Base-by-base conservation (phyloP, 257 asterid genomes). In the Thymus mandschuricus region DNA sequence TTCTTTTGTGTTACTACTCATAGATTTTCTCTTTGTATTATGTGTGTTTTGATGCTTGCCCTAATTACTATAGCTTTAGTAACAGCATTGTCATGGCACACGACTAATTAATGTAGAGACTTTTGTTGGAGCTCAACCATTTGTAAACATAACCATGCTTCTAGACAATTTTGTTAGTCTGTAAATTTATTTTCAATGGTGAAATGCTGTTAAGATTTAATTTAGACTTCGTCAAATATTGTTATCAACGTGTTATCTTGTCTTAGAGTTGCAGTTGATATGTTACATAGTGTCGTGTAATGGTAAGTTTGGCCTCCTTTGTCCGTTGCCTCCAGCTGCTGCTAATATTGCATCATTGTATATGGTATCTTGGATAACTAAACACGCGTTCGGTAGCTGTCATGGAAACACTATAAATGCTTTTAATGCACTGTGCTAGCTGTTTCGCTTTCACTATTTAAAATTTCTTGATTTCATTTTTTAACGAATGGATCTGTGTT, bases 401-500 rank as follows among this genome's bases (percentile, higher is more conserved):
- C 11, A 10, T 30, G 59, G 64, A 35, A 70, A 64, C 69, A 28
- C 27, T 43, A 40, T 45, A 28, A 45, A 46, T 52, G 30, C 70
- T 6, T 43, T 9, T 0, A 38, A 66, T 13, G 34, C 34, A 35
- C 40, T 46, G 52, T 40, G 71, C 43, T 72, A 13, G 74, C 6
- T 38, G 41, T 7, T 4, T 38, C 41, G 7, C 6, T 38, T 38
- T 61, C 66, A 49, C 12, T 66, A 31, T 66, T 59, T 69, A 44
- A 34, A 63, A 49, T 49, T 69, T 49, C 43, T n/a, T 31, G 66
- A 59, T 66, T 75, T 66, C 57, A 43, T 63, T 72, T 73, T 67
- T 49, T 30, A 15, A 67, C 72, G 41, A 38, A 78, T 72, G 60
- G 56, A 67, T 70, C 21, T 75, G 30, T 75, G 46, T 72, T 86